Evolutionary conservation across 2,329 filamentous ascomycete species (phyloP), one percentile per base, ranked within the genome.

Genomic region (Botrytis squamosa): DNA sequence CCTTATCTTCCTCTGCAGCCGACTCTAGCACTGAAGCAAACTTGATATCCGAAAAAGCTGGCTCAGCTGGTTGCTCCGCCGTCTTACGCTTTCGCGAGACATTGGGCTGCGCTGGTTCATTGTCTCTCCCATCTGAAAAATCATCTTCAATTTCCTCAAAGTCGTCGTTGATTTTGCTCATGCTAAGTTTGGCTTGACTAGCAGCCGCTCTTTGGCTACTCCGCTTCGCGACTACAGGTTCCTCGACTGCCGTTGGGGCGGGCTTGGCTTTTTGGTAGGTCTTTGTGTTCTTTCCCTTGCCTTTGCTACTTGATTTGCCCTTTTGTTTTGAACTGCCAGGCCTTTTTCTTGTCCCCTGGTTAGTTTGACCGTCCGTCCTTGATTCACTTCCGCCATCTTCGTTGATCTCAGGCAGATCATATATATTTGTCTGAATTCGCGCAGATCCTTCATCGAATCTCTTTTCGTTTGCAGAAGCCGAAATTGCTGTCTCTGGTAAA

Each of bases 71-170:
- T 16, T 38, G 52, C 12, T 40, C 59, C 40, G 36, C 16, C 29
- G 38, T 42, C 46, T 71, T 73, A 49, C 71, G 71, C 59, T 73
- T 73, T 49, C 64, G 71, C n/a, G 71, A 69, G 63, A 73, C 71
- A 40, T 73, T 73, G 52, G 64, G 29, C 42, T 71, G 67, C 44
- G 67, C 57, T 46, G 46, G 46, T 29, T 59, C 59, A 25, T 40
- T 64, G 7, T 59, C 38, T 40, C 22, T 46, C 22, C 10, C 57
- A 22, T 73, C 66, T 1, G 59, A 71, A 22, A 65, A 18, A 2
- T 64, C 67, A 18, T 70, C 66, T 42, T 73, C 68, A 12, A 44
- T 44, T 25, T 57, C n/a, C 38, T 71, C 66, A 18, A 29, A 25
- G 18, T 71, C 59, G 22, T 59, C 46, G 33, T 60, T 52, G 22